Conservation (phyloP, 306 rosid species). For the Lathyrus tuberosus region DNA sequence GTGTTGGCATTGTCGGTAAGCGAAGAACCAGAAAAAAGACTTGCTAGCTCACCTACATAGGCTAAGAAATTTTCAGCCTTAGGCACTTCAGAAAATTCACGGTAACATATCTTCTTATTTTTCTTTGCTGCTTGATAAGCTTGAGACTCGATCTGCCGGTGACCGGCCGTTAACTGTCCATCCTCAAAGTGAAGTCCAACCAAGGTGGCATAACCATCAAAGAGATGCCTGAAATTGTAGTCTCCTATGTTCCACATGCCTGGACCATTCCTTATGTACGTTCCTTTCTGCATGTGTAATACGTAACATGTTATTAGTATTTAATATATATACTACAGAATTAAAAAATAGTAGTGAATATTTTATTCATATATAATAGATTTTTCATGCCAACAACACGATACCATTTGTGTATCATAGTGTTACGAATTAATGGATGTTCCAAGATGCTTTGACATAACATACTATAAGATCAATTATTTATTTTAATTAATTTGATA, state of each 20-base stretch:
- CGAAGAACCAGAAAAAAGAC: slow-evolving; percentile 78
- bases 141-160: slow-evolving; percentile 78
- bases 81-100: slow-evolving; percentile 92
- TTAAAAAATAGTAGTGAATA: no score
- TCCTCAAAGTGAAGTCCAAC: slow-evolving; percentile 64
- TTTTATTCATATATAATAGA: no score
- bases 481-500: slow-evolving; percentile 6
- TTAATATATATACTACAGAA: no score
- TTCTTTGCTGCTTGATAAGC: slow-evolving; percentile 83
- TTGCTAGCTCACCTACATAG: slow-evolving; percentile 73
- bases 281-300: slow-evolving; percentile 81
- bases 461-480: not conserved
- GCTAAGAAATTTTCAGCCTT: slow-evolving; percentile 65
- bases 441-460: not conserved
- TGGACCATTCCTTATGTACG: slow-evolving; percentile 92
- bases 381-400: no score
- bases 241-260: slow-evolving; percentile 88
- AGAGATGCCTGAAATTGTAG: slow-evolving; percentile 88
- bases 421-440: not conserved
- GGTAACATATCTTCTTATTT: slow-evolving; percentile 70
- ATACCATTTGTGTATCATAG: no score
- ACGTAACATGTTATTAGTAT: no score
- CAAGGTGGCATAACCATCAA: slow-evolving; percentile 89
- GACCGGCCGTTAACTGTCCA: slow-evolving; percentile 66
- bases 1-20: slow-evolving; percentile 91